Evolutionary conservation across 148 eudicot genomes (phyloP).

Genomic region (Persicaria tinctoria): DNA sequence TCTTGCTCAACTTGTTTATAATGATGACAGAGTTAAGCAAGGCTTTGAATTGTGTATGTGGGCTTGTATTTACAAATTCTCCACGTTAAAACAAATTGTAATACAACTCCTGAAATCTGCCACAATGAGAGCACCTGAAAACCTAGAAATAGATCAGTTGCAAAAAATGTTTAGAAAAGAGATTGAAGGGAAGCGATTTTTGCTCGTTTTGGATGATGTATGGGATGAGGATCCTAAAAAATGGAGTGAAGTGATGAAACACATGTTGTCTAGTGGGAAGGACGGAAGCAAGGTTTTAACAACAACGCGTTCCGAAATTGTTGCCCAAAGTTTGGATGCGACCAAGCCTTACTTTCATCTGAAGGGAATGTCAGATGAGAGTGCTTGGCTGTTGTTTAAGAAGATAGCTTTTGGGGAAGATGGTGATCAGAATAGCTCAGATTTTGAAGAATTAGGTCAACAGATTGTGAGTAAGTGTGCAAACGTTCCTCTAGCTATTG

Average conservation of each 20-base stretch:
- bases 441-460: background rate
- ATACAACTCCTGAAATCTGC: conserved; percentile 17
- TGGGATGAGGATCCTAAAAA: conserved; percentile 23
- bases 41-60: conserved; percentile 21
- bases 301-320: conserved; percentile 26
- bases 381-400: conserved; percentile 24
- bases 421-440: background rate
- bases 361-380: conserved; percentile 13
- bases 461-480: conserved; percentile 20
- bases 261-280: background rate
- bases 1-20: conserved; percentile 14
- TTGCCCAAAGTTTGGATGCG: conserved; percentile 2
- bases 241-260: conserved; percentile 17
- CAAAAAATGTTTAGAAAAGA: conserved; percentile 7
- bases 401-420: conserved; percentile 16
- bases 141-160: conserved; percentile 6
- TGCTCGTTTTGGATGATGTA: conserved; percentile 25
- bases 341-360: background rate
- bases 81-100: conserved; percentile 10
- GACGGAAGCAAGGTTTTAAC: conserved; percentile 24
- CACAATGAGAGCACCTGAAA: background rate
- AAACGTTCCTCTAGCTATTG: conserved; percentile 22
- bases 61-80: conserved; percentile 20
- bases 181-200: conserved; percentile 12
- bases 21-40: conserved; percentile 13